Conservation (phyloP, 2,329 filamentous ascomycete genomes). For the Alternaria viburni region DNA sequence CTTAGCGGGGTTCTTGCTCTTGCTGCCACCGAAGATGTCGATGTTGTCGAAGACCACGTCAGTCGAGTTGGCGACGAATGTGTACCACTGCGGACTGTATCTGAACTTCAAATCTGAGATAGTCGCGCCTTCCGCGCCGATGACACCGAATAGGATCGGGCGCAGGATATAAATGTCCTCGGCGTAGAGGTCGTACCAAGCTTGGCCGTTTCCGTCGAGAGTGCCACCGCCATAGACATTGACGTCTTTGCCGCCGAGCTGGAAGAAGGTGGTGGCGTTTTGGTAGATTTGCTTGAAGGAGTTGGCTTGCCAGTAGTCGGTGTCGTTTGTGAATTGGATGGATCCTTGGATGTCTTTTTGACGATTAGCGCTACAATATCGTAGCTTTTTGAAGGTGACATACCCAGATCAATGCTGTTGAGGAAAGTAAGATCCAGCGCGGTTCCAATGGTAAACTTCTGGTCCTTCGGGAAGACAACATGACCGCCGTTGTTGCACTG, state of each 20-base stretch:
- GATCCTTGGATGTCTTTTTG: constrained; percentile 62
- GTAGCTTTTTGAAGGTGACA: not conserved
- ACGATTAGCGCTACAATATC: not conserved
- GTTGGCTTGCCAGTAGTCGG: constrained; percentile 71
- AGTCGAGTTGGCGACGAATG: constrained; percentile 69
- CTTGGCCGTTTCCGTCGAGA: constrained; percentile 69
- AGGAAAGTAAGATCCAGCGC: constrained; percentile 71
- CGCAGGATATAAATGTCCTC: constrained; percentile 63
- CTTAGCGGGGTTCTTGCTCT: constrained; percentile 62
- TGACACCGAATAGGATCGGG: constrained; percentile 64
- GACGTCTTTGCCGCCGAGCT: constrained; percentile 69
- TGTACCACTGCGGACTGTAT: constrained; percentile 69
- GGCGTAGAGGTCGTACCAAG: constrained; percentile 69
- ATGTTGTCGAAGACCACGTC: constrained; percentile 70
- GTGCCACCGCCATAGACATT: constrained; percentile 71
- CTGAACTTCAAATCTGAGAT: constrained; percentile 67
- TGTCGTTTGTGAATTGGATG: constrained; percentile 69
- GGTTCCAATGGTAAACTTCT: constrained; percentile 67
- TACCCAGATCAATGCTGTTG: constrained; percentile 66
- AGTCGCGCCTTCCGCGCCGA: constrained; percentile 63
- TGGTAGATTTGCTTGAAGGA: constrained; percentile 70
- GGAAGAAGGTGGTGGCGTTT: constrained; percentile 71
- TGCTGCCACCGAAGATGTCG: constrained; percentile 62
- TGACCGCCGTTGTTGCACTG: constrained; percentile 69
- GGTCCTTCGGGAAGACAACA: constrained; percentile 63